These are phyloP conservation scores for Mycena amicta DNA, from an alignment of 768 basidiomycete species.

Conservation along the genomic window DNA sequence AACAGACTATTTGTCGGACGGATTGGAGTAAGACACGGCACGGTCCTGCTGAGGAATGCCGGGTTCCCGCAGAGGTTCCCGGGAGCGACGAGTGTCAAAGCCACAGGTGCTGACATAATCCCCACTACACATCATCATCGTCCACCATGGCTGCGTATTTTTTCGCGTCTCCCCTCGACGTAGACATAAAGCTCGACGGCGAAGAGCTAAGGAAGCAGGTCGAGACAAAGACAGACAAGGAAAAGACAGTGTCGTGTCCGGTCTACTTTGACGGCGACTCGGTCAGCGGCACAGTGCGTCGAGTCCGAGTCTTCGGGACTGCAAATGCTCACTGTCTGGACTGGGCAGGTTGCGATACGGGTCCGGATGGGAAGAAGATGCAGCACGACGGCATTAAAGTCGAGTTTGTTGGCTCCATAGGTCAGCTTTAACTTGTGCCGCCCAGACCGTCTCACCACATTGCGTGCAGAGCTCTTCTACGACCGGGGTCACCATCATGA, in stretches of 20 bases:
- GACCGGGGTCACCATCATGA: slow-evolving; percentile 98
- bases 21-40: too few relatives aligned
- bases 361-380: slow-evolving; percentile 95
- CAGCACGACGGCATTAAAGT: slow-evolving; percentile 97
- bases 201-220: slow-evolving; percentile 89
- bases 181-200: slow-evolving; percentile 85
- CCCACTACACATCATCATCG: neutral
- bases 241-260: slow-evolving; percentile 80
- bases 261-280: slow-evolving; percentile 96
- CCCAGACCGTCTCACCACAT: too few relatives aligned
- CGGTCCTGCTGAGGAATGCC: too few relatives aligned
- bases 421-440: too few relatives aligned
- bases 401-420: slow-evolving; percentile 95
- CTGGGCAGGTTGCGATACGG: slow-evolving; percentile 72
- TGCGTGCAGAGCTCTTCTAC: slow-evolving; percentile 85
- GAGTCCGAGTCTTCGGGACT: neutral
- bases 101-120: too few relatives aligned
- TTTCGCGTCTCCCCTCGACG: slow-evolving; percentile 88
- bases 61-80: too few relatives aligned
- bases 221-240: slow-evolving; percentile 89
- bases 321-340: neutral
- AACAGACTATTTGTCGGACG: too few relatives aligned
- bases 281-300: slow-evolving; percentile 77
- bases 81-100: too few relatives aligned
- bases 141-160: slow-evolving; percentile 81